Evolutionary conservation across 2,329 filamentous ascomycete genomes (phyloP).

Genomic region (Cladosporium sphaerospermum): DNA sequence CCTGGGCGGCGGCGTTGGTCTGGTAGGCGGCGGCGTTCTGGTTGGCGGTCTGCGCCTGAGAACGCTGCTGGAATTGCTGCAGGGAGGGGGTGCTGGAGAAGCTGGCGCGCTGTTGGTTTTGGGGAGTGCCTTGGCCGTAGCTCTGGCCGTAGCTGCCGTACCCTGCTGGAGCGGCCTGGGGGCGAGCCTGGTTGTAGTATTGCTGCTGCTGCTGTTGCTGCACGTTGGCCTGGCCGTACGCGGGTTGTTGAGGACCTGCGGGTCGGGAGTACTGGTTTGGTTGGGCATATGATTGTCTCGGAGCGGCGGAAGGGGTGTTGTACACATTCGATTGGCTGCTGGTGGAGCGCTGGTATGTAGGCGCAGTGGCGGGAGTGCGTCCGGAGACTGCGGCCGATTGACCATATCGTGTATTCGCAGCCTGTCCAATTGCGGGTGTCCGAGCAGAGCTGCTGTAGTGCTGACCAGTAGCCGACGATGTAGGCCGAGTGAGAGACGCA

Average conservation of each 20-base stretch:
- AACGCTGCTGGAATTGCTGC: constrained; percentile 21
- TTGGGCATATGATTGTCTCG: constrained; percentile 19
- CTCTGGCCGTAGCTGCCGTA: constrained; percentile 16
- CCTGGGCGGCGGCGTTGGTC: constrained; percentile 15
- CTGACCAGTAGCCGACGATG: constrained; percentile 24
- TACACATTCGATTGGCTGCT: constrained; percentile 22
- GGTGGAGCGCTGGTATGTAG: constrained; percentile 24
- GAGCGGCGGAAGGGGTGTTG: constrained; percentile 20
- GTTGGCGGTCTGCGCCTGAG: constrained; percentile 17
- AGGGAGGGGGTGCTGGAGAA: constrained; percentile 19
- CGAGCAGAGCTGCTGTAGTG: constrained; percentile 30
- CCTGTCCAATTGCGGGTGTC: constrained; percentile 30
- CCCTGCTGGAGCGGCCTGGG: constrained; percentile 14
- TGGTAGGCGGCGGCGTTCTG: constrained; percentile 23
- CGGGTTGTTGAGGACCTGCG: constrained; percentile 14
- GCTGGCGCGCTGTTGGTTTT: constrained; percentile 19
- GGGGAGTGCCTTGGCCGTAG: constrained; percentile 20
- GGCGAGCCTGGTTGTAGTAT: constrained; percentile 21
- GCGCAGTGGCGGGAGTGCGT: constrained; percentile 22
- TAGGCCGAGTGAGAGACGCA: constrained; percentile 24
- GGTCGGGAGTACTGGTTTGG: constrained; percentile 26
- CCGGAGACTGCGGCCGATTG: constrained; percentile 18
- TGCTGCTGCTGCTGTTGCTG: constrained; percentile 20
- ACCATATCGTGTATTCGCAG: constrained; percentile 31
- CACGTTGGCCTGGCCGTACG: constrained; percentile 21